A percentile compares a stretch with the other conserved stretches of the same genome.
Evolutionary conservation across 305 asterid species (phyloP).

Genomic region (Fraxinus ornus): DNA sequence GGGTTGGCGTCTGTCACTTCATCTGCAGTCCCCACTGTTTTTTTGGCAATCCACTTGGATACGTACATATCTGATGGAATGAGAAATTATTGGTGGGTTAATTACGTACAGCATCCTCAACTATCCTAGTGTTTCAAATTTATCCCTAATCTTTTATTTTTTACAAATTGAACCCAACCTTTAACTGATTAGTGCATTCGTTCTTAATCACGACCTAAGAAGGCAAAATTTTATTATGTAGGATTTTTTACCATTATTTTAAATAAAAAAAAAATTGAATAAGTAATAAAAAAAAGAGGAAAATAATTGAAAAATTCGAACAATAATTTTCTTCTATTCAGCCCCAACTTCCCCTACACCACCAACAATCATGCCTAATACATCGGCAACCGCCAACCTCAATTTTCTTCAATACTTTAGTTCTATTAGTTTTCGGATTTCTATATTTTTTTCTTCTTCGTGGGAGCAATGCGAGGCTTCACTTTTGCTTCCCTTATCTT

Average conservation of each 20-base stretch:
- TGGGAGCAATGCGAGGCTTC: background rate
- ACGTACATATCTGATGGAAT: background rate
- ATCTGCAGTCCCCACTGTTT: background rate
- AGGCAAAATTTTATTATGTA: background rate
- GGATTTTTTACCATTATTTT: background rate
- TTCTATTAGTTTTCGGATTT: background rate
- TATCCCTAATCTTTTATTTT: constrained; percentile 2
- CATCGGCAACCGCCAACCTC: background rate
- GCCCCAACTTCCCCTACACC: background rate
- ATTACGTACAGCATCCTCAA: background rate
- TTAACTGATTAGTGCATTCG: background rate
- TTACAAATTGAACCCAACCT: background rate
- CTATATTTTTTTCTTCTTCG: background rate
- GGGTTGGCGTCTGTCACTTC: background rate
- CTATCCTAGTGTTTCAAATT: constrained; percentile 3
- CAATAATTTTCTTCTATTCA: background rate
- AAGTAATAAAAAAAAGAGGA: background rate
- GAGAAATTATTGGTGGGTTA: background rate
- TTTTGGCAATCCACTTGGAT: background rate
- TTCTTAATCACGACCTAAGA: background rate
- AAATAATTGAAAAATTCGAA: too few relatives aligned
- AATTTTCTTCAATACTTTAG: too few relatives aligned
- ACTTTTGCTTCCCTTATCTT: background rate
- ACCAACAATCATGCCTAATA: background rate
- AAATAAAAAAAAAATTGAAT: background rate